A percentile compares a stretch with the other conserved stretches of the same genome.
phyloP scores from a whole-genome alignment of 768 basidiomycete genomes.

The Hygrophorus pudorinus region DNA sequence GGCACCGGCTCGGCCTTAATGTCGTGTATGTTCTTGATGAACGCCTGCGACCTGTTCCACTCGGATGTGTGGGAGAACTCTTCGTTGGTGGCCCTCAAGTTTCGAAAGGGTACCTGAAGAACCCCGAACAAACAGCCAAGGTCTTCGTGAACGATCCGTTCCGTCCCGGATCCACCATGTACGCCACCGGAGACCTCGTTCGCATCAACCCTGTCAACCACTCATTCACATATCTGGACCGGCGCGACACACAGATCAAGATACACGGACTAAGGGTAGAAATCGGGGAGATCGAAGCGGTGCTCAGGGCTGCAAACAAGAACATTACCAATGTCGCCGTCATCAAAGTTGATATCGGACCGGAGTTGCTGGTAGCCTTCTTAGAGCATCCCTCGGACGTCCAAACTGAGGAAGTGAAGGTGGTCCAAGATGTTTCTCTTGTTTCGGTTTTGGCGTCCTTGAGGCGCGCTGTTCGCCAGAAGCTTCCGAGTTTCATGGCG shows the following conservation, averaged over 20 bases:
- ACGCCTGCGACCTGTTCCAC: slow-evolving; percentile 1
- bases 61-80: slow-evolving; percentile 1
- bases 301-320: neutral
- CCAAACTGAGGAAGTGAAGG: neutral
- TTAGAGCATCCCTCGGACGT: neutral
- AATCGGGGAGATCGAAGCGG: slow-evolving; percentile 1
- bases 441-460: neutral
- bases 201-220: neutral
- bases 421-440: neutral
- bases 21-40: neutral
- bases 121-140: slow-evolving; percentile 1
- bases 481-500: slow-evolving; percentile 1
- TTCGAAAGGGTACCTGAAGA: neutral
- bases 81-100: slow-evolving; percentile 1
- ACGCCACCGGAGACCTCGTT: too few relatives aligned
- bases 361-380: neutral
- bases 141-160: neutral
- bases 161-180: neutral
- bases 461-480: slow-evolving; percentile 1
- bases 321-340: neutral
- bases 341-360: neutral
- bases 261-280: slow-evolving; percentile 1
- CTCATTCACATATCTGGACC: neutral
- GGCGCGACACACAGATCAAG: slow-evolving; percentile 2
- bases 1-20: neutral